Evolutionary conservation across 192 early-diverging fungal genomes (phyloP), one percentile per base, ranked within the genome.

Genomic region (Linnemannia schmuckeri): DNA sequence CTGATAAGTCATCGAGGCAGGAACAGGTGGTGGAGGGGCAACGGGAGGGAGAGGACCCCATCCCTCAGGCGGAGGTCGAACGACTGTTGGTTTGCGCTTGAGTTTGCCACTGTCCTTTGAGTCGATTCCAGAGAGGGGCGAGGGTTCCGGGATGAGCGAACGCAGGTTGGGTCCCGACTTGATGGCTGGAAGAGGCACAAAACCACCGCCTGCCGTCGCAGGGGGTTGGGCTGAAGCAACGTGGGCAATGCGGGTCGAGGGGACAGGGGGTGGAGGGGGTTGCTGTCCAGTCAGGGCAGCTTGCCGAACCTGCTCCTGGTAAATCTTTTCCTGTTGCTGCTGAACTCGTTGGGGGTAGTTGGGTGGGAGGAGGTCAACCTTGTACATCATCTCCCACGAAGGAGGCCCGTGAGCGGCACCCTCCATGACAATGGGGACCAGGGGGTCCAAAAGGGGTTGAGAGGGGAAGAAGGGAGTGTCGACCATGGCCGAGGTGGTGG

Each of bases 381-480:
- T 86, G 73, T 86, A 86, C 74, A 86, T 86, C 83, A 86, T 80
- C 71, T 86, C 83, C 83, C 83, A 86, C 3, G 83, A 71, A 41
- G 83, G 83, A 10, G 83, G 78, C 15, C 83, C 83, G 72, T 86
- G 83, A 33, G 46, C 3, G 24, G 74, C 78, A 27, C 83, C 83
- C 30, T 86, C 83, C 75, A 77, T 81, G 55, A 86, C 78, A 35
- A 80, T 68, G 38, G 83, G 83, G 30, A 86, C 79, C 38, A 86
- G 79, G 20, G 83, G 83, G 41, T 86, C 83, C 70, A 86, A 44
- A 68, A 86, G 52, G 22, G 83, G 83, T 55, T 86, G 83, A 12
- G 83, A 86, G 13, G 83, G 83, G 27, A 86, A 86, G 61, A 86
- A 86, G 44, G 83, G 83, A 20, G 78, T 86, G 70, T 86, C 79